Evolutionary conservation across 306 rosid genomes (phyloP).

Genomic region (Castanea crenata): DNA sequence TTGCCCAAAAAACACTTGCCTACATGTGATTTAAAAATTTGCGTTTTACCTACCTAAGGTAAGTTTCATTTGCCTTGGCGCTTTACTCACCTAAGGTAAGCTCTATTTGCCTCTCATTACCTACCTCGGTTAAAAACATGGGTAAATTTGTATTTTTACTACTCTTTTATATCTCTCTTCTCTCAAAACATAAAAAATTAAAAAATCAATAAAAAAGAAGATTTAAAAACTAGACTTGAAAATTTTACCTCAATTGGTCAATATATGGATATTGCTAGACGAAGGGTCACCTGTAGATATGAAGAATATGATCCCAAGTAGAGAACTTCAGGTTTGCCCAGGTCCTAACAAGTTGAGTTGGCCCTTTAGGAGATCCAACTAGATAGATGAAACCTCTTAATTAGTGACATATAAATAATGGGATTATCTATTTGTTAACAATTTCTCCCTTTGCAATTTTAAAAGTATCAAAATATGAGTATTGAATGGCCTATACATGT

Average conservation of each 20-base stretch:
- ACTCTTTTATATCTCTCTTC: too few species aligned
- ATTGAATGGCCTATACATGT: too few species aligned
- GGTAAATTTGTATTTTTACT: too few species aligned
- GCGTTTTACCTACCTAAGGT: fast-evolving
- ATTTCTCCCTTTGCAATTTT: background rate
- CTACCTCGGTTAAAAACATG: too few species aligned
- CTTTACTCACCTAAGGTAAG: too few species aligned
- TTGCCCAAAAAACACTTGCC: too few species aligned
- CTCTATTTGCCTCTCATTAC: too few species aligned
- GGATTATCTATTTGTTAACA: background rate
- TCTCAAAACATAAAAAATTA: too few species aligned
- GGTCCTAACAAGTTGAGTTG: background rate
- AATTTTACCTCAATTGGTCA: conserved; percentile 75
- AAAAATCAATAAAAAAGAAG: too few species aligned
- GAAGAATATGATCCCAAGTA: conserved; percentile 54
- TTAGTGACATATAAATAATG: background rate
- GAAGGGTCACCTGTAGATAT: conserved; percentile 85
- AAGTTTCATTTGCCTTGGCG: too few species aligned
- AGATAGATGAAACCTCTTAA: background rate
- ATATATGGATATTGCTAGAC: conserved; percentile 72
- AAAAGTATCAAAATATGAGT: background rate
- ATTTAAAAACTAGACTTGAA: too few species aligned
- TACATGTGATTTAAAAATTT: too few species aligned
- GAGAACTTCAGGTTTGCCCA: conserved; percentile 76
- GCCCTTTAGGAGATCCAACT: background rate